These are phyloP conservation scores for Boletus rufocinnamomeus DNA, from an alignment of 768 basidiomycete species.

Conservation along the genomic window DNA sequence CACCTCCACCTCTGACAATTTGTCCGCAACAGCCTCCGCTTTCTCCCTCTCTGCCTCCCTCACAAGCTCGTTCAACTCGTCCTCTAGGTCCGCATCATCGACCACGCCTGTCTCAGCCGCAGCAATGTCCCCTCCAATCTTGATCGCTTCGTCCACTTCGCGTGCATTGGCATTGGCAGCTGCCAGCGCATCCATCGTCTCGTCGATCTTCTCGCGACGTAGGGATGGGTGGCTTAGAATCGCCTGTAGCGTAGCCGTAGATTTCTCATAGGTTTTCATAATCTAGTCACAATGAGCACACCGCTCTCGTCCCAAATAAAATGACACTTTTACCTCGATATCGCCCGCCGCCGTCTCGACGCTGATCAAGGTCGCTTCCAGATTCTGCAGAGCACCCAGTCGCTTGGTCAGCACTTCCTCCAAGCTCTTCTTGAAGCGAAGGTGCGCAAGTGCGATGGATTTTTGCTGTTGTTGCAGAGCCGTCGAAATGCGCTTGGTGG, in stretches of 20 bases:
- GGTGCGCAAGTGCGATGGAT: slow-evolving; percentile 67
- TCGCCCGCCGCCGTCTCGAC: slow-evolving; percentile 92
- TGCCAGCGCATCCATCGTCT: slow-evolving; percentile 85
- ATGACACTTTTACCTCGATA: slow-evolving; percentile 62
- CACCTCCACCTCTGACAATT: slow-evolving; percentile 22
- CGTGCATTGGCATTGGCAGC: slow-evolving; percentile 79
- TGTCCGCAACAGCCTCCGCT: slow-evolving; percentile 33
- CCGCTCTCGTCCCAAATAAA: neutral
- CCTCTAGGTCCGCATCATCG: slow-evolving; percentile 61
- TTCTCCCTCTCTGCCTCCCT: slow-evolving; percentile 44
- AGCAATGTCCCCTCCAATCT: slow-evolving; percentile 63
- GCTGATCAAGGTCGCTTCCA: slow-evolving; percentile 74
- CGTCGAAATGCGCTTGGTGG: slow-evolving; percentile 60
- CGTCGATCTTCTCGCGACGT: slow-evolving; percentile 74
- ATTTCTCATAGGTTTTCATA: slow-evolving; percentile 82
- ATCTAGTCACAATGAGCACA: slow-evolving; percentile 50
- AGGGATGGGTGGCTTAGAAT: slow-evolving; percentile 82
- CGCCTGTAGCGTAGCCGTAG: slow-evolving; percentile 71
- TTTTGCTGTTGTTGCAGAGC: slow-evolving; percentile 74
- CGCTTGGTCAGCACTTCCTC: slow-evolving; percentile 79
- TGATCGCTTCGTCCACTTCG: slow-evolving; percentile 80
- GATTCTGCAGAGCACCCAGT: slow-evolving; percentile 66
- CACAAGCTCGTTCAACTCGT: slow-evolving; percentile 63
- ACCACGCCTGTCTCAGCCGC: slow-evolving; percentile 47
- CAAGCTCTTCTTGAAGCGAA: slow-evolving; percentile 80